These are phyloP conservation scores for Fusarium camptoceras DNA, from an alignment of 2,329 filamentous ascomycete genomes.

Conservation along the genomic window DNA sequence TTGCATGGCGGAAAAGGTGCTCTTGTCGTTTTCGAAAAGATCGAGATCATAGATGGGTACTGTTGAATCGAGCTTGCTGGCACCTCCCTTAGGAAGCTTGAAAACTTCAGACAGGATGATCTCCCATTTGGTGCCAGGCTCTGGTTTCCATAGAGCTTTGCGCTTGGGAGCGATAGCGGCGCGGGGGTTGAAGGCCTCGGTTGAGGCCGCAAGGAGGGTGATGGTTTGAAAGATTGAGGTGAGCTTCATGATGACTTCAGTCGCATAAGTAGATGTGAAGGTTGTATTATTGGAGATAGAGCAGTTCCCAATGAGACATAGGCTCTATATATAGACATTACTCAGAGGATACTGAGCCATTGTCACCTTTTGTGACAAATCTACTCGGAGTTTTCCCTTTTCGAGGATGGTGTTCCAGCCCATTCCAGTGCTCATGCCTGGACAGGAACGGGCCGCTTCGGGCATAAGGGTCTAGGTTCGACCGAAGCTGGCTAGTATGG, in stretches of 20 bases:
- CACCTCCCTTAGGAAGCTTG: conserved; percentile 51
- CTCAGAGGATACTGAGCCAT: too few species aligned
- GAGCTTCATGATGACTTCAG: background rate
- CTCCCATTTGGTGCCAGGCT: conserved; percentile 66
- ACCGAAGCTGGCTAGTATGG: background rate
- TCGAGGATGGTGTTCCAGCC: background rate
- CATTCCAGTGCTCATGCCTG: background rate
- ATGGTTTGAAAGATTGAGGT: rapidly evolving
- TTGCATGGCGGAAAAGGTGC: conserved; percentile 64
- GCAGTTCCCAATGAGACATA: background rate
- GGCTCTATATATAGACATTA: background rate
- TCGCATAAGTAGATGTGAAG: rapidly evolving
- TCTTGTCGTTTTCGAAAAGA: conserved; percentile 63
- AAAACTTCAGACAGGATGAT: conserved; percentile 64
- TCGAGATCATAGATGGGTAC: conserved; percentile 62
- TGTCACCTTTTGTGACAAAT: background rate
- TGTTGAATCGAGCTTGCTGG: conserved; percentile 51
- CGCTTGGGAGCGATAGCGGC: background rate
- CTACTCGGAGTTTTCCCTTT: background rate
- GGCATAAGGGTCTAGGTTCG: background rate
- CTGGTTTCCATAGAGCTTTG: conserved; percentile 60
- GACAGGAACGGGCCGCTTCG: background rate
- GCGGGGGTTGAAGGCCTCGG: rapidly evolving
- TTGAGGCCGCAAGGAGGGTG: background rate
- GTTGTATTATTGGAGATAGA: rapidly evolving